Evolutionary conservation across 163 green algal genomes (phyloP).

Genomic region (Scenedesmus sp.): DNA sequence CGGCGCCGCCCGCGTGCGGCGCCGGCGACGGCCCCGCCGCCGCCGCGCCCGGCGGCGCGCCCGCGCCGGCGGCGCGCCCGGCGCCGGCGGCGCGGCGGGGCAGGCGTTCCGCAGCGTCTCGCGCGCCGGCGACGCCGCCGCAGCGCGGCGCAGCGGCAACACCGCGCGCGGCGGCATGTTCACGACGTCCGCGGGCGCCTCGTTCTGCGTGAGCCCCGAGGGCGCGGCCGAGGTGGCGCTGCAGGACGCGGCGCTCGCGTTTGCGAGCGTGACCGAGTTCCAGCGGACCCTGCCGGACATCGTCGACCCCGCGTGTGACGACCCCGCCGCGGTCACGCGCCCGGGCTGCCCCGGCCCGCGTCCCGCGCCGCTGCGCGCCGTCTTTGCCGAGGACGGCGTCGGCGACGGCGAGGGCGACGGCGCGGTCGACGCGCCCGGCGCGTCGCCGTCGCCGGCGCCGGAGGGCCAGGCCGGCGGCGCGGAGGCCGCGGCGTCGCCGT

Average conservation of each 20-base stretch:
- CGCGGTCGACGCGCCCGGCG: too few species aligned
- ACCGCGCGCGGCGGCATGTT: background rate
- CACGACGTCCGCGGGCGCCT: background rate
- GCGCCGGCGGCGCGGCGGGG: background rate
- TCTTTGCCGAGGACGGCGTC: too few species aligned
- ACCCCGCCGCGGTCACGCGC: background rate
- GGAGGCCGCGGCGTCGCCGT: too few species aligned
- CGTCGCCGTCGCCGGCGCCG: too few species aligned
- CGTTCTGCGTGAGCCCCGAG: background rate
- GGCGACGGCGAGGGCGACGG: too few species aligned
- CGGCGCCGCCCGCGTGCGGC: background rate
- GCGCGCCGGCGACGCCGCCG: too few species aligned
- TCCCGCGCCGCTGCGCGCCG: too few species aligned
- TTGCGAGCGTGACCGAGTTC: too few species aligned
- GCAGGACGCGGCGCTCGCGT: too few species aligned
- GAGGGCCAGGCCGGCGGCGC: too few species aligned
- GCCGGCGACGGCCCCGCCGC: background rate
- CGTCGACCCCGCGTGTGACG: slow-evolving; percentile 8
- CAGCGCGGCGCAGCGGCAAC: background rate
- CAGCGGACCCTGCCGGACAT: background rate
- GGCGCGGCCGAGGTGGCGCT: background rate
- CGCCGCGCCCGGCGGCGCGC: background rate
- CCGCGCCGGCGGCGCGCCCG: background rate
- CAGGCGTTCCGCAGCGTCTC: too few species aligned
- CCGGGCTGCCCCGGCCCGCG: background rate